These are phyloP conservation scores for Ampelocalamus luodianensis DNA, from an alignment of 176 grass and related monocot species.

Conservation along the genomic window DNA sequence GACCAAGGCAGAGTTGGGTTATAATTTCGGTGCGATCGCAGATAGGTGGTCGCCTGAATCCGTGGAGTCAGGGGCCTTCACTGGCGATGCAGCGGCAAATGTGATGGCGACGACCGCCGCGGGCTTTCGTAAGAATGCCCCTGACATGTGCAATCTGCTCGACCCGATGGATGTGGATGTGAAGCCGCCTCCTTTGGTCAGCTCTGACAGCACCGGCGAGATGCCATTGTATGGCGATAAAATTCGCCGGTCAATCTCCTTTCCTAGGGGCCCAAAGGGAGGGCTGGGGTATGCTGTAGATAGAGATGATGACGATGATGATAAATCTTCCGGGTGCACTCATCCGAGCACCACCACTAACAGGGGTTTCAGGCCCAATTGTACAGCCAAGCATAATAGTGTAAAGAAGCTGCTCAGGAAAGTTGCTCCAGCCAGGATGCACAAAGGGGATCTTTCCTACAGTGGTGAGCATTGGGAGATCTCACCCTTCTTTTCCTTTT, in stretches of 20 bases:
- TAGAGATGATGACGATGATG: constrained; percentile 83
- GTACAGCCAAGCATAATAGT: constrained; percentile 59
- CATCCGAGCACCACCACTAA: constrained; percentile 65
- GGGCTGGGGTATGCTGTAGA: constrained; percentile 50
- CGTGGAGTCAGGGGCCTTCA: constrained; percentile 53
- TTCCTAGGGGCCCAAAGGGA: constrained; percentile 56
- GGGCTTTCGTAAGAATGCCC: constrained; percentile 42
- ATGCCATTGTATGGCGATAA: constrained; percentile 57
- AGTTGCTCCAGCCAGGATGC: constrained; percentile 47
- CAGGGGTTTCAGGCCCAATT: constrained; percentile 61
- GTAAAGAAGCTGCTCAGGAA: constrained; percentile 80
- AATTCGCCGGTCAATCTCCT: constrained; percentile 48
- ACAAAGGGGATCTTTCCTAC: constrained; percentile 60
- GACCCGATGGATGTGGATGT: constrained; percentile 66
- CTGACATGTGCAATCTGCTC: constrained; percentile 59
- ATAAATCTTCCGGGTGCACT: constrained; percentile 88
- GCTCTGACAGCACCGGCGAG: constrained; percentile 85
- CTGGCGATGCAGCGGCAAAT: constrained; percentile 51
- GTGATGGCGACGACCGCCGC: constrained; percentile 9
- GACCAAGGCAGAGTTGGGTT: constrained; percentile 44
- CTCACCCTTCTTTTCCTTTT: not conserved
- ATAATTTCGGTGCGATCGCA: constrained; percentile 35
- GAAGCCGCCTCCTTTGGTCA: constrained; percentile 79
- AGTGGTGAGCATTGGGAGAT: constrained; percentile 53
- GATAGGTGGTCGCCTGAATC: constrained; percentile 65